Conservation (phyloP, 1,139 yeast species). For the Waltiozyma sp. region DNA sequence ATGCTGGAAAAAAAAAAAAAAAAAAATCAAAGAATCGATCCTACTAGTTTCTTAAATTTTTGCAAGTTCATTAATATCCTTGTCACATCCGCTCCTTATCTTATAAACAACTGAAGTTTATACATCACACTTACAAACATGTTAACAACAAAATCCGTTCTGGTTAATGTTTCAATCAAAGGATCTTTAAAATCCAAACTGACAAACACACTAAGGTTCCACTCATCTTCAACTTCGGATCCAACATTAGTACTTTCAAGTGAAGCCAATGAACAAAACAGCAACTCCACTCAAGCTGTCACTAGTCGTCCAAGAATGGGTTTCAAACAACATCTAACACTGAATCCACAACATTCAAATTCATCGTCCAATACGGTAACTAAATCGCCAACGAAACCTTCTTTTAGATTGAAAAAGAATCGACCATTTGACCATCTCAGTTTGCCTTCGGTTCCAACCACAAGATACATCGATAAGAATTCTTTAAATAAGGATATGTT, state of each 20-base stretch:
- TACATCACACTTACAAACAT: no score
- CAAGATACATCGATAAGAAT: conserved; percentile 13
- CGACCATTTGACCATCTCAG: background rate
- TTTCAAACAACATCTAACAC: background rate
- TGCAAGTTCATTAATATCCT: no score
- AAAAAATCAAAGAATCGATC: no score
- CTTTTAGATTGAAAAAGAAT: background rate
- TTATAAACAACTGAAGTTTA: no score
- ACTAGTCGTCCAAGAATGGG: background rate
- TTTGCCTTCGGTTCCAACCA: conserved; percentile 14
- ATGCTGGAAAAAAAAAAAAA: no score
- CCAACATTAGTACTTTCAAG: background rate
- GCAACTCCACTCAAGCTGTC: background rate
- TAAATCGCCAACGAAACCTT: no score
- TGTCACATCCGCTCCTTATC: no score
- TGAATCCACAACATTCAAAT: background rate
- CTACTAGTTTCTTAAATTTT: no score
- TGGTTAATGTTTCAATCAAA: no score
- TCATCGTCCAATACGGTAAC: no score
- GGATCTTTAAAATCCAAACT: no score
- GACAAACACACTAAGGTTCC: background rate
- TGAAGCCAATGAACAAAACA: background rate
- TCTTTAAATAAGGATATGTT: conserved; percentile 12
- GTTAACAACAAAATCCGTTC: no score
- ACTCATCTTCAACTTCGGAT: background rate